These are phyloP conservation scores for Clonostachys chloroleuca DNA, from an alignment of 2,329 filamentous ascomycete species.

Conservation along the genomic window DNA sequence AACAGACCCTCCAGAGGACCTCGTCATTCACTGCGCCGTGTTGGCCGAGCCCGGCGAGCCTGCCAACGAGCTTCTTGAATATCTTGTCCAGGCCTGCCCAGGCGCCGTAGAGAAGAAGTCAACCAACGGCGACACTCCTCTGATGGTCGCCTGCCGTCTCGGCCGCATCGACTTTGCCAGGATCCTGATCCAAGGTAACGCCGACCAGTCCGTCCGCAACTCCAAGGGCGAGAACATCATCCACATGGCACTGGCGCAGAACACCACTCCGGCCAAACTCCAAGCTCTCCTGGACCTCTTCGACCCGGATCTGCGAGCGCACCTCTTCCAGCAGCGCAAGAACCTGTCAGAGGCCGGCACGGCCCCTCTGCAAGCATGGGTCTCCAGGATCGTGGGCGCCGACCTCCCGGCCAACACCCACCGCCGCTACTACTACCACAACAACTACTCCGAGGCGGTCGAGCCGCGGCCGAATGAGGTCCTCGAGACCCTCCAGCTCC, in stretches of 20 bases:
- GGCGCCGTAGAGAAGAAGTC: slow-evolving; percentile 59
- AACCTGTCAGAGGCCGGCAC: slow-evolving; percentile 43
- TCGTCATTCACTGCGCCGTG: slow-evolving; percentile 64
- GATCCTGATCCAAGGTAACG: slow-evolving; percentile 62
- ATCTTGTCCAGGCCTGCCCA: slow-evolving; percentile 60
- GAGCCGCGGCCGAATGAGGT: slow-evolving; percentile 17
- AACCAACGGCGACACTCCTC: slow-evolving; percentile 56
- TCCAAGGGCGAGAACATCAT: slow-evolving; percentile 61
- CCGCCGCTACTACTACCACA: slow-evolving; percentile 4
- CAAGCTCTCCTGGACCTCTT: slow-evolving; percentile 51
- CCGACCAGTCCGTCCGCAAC: slow-evolving; percentile 64
- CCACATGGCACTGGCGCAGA: slow-evolving; percentile 45
- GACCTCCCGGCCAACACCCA: slow-evolving; percentile 6
- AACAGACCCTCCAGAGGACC: slow-evolving; percentile 38
- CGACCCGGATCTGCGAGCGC: slow-evolving; percentile 47
- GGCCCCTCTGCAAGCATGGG: slow-evolving; percentile 61
- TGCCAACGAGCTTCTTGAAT: slow-evolving; percentile 54
- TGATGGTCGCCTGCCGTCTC: slow-evolving; percentile 60
- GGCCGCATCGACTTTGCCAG: slow-evolving; percentile 50
- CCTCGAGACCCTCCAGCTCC: slow-evolving; percentile 35
- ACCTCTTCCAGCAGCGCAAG: slow-evolving; percentile 56
- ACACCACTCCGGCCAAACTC: slow-evolving; percentile 27
- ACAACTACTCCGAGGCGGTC: slow-evolving; percentile 10
- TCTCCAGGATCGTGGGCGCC: slow-evolving; percentile 24
- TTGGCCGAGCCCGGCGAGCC: slow-evolving; percentile 31